Percentiles rank a stretch among this genome's conserved stretches.
These are phyloP conservation scores for Apophysomyces ossiformis DNA, from an alignment of 371 early-diverging fungal genomes.

Conservation along the genomic window DNA sequence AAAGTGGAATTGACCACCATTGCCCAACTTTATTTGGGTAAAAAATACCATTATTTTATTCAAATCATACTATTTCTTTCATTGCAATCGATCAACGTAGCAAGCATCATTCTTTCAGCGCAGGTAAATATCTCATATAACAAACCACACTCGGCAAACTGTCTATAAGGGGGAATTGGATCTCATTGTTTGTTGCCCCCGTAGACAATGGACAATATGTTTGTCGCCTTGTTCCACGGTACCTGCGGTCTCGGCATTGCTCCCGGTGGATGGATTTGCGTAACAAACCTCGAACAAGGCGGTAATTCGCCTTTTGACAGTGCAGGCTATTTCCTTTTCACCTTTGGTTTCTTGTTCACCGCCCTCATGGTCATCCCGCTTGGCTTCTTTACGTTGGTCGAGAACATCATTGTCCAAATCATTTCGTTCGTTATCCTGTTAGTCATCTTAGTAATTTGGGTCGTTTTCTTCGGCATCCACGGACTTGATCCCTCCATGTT, in stretches of 20 bases:
- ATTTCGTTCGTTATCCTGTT: slow-evolving; percentile 53
- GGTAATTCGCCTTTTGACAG: slow-evolving; percentile 52
- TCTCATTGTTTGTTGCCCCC: not conserved
- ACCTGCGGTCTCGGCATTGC: slow-evolving; percentile 44
- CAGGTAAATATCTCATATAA: slow-evolving; percentile 37
- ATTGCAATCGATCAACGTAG: slow-evolving; percentile 63
- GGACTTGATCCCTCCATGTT: slow-evolving; percentile 52
- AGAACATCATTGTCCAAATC: slow-evolving; percentile 63
- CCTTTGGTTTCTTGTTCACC: slow-evolving; percentile 55
- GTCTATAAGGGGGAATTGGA: not conserved
- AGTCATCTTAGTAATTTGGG: slow-evolving; percentile 58
- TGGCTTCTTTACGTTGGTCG: slow-evolving; percentile 60
- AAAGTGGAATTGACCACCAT: slow-evolving; percentile 65
- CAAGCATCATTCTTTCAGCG: slow-evolving; percentile 64
- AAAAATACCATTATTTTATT: slow-evolving; percentile 55
- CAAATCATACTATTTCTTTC: slow-evolving; percentile 60
- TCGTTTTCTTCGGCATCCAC: slow-evolving; percentile 55
- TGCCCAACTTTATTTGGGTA: slow-evolving; percentile 59
- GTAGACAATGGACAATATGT: slow-evolving; percentile 50
- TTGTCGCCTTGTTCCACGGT: slow-evolving; percentile 45
- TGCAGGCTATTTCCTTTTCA: slow-evolving; percentile 57
- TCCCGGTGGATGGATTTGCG: slow-evolving; percentile 52
- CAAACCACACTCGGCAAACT: too few relatives aligned
- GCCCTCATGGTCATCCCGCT: slow-evolving; percentile 59
- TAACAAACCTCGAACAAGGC: slow-evolving; percentile 11